phyloP scores from a whole-genome alignment of 192 early-diverging fungal genomes.

The Linnemannia exigua region DNA sequence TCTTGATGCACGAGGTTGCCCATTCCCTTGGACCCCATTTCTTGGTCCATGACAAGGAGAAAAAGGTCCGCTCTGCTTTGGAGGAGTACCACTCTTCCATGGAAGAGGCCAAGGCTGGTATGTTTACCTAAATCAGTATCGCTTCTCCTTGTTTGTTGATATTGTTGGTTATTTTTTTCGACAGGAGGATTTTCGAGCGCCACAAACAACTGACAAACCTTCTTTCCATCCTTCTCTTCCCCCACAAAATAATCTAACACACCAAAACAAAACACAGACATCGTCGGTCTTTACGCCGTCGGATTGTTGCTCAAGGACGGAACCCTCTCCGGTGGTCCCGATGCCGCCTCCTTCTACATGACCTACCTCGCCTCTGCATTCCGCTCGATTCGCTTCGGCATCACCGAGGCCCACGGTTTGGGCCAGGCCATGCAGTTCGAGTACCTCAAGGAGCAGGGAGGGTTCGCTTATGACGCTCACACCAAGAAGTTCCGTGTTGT shows the following conservation, averaged over 20 bases:
- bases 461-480: slow-evolving; percentile 63
- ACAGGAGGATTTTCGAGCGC: neutral
- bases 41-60: slow-evolving; percentile 57
- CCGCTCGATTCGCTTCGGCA: slow-evolving; percentile 78
- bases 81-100: slow-evolving; percentile 80
- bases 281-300: slow-evolving; percentile 75
- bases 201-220: neutral
- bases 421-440: slow-evolving; percentile 82
- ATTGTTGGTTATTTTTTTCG: slow-evolving; percentile 3
- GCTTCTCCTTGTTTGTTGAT: neutral
- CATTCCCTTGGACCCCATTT: slow-evolving; percentile 81
- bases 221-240: neutral
- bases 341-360: slow-evolving; percentile 73
- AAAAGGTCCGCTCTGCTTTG: slow-evolving; percentile 75
- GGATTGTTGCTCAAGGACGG: slow-evolving; percentile 71
- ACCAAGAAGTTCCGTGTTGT: slow-evolving; percentile 70
- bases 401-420: slow-evolving; percentile 77
- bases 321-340: slow-evolving; percentile 66
- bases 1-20: slow-evolving; percentile 79
- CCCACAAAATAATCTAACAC: neutral
- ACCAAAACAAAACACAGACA: slow-evolving; percentile 58
- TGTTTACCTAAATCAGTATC: neutral
- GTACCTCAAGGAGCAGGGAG: slow-evolving; percentile 77
- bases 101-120: slow-evolving; percentile 83
- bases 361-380: slow-evolving; percentile 83